These are phyloP conservation scores for Harringtonia aguacate DNA, from an alignment of 2,329 filamentous ascomycete species.

Conservation along the genomic window DNA sequence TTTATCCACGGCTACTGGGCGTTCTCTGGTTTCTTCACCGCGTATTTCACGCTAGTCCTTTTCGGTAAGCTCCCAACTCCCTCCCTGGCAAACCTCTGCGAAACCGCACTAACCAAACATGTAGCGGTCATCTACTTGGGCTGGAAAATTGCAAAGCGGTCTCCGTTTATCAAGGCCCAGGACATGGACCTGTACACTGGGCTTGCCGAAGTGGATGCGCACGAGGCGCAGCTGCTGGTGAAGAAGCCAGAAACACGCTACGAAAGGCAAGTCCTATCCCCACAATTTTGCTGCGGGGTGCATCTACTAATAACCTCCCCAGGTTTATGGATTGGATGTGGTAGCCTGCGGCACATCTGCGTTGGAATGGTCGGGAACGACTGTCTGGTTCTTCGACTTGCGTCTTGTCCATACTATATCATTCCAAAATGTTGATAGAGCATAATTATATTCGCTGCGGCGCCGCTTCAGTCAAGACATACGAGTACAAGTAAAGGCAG, in stretches of 20 bases:
- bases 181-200: not conserved
- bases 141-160: not conserved
- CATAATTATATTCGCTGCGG: too few relatives aligned
- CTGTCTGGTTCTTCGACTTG: too few relatives aligned
- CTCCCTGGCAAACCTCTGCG: not conserved
- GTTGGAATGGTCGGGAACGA: too few relatives aligned
- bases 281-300: not conserved
- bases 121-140: not conserved
- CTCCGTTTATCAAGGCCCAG: not conserved
- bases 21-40: slow-evolving; percentile 1
- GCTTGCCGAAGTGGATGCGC: not conserved
- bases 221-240: not conserved
- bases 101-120: not conserved
- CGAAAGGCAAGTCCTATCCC: not conserved
- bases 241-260: not conserved
- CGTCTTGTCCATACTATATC: too few relatives aligned
- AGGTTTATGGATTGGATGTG: slow-evolving; percentile 1
- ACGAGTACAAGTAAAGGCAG: too few relatives aligned
- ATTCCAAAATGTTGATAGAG: too few relatives aligned
- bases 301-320: not conserved
- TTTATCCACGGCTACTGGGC: not conserved
- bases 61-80: not conserved
- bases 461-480: too few relatives aligned
- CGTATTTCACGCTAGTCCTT: not conserved
- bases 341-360: too few relatives aligned